Percentiles rank a stretch among this genome's conserved stretches.
Conservation (phyloP, 306 rosid genomes). For the Albizia julibrissin region DNA sequence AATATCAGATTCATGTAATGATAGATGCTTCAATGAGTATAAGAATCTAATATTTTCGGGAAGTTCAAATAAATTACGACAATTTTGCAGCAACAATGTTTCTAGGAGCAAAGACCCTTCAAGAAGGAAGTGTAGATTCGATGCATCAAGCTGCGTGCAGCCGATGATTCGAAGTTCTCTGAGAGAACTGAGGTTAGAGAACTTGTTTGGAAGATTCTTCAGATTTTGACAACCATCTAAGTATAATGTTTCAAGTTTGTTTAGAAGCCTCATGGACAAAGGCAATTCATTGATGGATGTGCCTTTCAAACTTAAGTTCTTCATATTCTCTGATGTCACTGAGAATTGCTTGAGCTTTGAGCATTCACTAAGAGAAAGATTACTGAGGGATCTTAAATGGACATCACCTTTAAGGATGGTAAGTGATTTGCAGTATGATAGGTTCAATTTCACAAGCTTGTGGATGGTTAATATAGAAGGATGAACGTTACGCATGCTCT, state of each 20-base stretch:
- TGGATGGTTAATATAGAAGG: slow-evolving; percentile 3
- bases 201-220: not conserved
- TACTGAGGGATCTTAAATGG: slow-evolving; percentile 1
- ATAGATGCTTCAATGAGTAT: not conserved
- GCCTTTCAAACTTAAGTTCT: not conserved
- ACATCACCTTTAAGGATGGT: not conserved
- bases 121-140: not conserved
- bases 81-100: not conserved
- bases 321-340: slow-evolving; percentile 9
- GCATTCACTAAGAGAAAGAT: not conserved
- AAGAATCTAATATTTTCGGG: not conserved
- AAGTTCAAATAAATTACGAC: not conserved
- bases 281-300: not conserved
- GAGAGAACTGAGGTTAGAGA: not conserved
- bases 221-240: not conserved
- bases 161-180: not conserved
- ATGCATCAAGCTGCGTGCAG: not conserved
- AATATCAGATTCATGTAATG: not conserved
- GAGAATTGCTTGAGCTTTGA: slow-evolving; percentile 11
- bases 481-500: slow-evolving; percentile 1
- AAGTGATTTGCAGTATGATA: not conserved
- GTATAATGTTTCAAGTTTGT: not conserved
- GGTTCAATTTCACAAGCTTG: not conserved
- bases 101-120: not conserved
- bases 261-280: not conserved